Evolutionary conservation across 768 basidiomycete species (phyloP).

Genomic region (Tylopilus rubrobrunneus): DNA sequence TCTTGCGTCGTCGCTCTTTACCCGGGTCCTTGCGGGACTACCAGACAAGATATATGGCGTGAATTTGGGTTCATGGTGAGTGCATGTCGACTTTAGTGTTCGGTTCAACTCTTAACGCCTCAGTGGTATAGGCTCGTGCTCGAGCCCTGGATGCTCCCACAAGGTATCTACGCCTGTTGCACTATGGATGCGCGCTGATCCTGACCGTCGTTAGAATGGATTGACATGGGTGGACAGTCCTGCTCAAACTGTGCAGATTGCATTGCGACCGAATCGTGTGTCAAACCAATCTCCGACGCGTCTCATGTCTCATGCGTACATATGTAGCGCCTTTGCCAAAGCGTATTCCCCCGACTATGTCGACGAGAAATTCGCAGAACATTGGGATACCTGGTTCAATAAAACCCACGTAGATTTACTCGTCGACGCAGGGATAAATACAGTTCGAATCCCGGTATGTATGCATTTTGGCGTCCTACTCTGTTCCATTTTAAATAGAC

Average conservation of each 20-base stretch:
- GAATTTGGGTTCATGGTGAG: slow-evolving; percentile 64
- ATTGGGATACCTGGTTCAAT: slow-evolving; percentile 77
- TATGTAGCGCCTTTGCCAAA: slow-evolving; percentile 51
- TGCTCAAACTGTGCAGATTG: slow-evolving; percentile 61
- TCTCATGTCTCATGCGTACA: background rate
- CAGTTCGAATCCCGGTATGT: slow-evolving; percentile 70
- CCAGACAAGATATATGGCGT: slow-evolving; percentile 62
- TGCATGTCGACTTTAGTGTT: background rate
- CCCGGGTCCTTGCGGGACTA: slow-evolving; percentile 17
- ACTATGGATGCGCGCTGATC: background rate
- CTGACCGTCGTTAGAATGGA: slow-evolving; percentile 50
- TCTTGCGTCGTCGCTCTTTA: slow-evolving; percentile 15
- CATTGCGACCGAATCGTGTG: slow-evolving; percentile 64
- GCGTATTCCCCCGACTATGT: slow-evolving; percentile 47
- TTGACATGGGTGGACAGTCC: slow-evolving; percentile 63
- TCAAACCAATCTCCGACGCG: background rate
- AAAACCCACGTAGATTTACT: slow-evolving; percentile 57
- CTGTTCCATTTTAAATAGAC: background rate
- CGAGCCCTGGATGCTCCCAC: slow-evolving; percentile 82
- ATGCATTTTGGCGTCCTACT: background rate
- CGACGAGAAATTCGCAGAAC: slow-evolving; percentile 53
- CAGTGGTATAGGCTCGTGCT: slow-evolving; percentile 56
- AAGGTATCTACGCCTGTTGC: slow-evolving; percentile 35
- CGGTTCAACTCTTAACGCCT: background rate
- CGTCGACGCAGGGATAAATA: slow-evolving; percentile 57